Evolutionary conservation across 176 grass and related monocot species (phyloP), one percentile per base, ranked within the genome.

Genomic region (Dactylis glomerata): DNA sequence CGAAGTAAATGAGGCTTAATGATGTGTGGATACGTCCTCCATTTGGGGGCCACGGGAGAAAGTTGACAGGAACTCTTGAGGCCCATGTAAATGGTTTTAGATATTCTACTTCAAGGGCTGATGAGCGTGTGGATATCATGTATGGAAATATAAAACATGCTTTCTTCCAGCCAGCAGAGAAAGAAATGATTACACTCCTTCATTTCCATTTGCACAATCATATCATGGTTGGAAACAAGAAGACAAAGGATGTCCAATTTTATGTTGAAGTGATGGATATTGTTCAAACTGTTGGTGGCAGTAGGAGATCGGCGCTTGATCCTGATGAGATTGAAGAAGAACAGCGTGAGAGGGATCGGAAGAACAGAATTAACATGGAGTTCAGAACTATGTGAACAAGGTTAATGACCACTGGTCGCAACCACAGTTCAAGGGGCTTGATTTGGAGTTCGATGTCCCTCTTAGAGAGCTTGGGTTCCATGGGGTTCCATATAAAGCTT

Each of bases 311-410:
- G 36, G 92, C 92, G 16, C 79, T 87, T 56, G 92, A 94, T 83
- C 92, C 92, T 47, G 92, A 94, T 79, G 92, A 94, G 65, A 91
- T 91, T 45, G 92, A 94, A 80, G 92, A 94, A 89, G 92, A 91
- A 37, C 89, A 94, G 55, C 84, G 84, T 50, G 92, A 94, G 42
- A 94, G 89, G 85, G 86, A 81, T 10, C 41, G 89, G 23, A 94
- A 85, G 54, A 94, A 91, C 31, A 73, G 80, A 78, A 91, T 94
- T 50, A 91, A 94, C 33, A 87, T 84, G 79, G 76, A 94, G 47
- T 94, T 94, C 83, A 94, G 63, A 82, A 69, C 66, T 94, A 91
- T 80, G 84, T 91, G 64, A 91, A 91, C 37, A 87, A 74, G 77
- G 92, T 94, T 23, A 83, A 91, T 70, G 84, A 84, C 14, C 76